Evolutionary conservation across 352 stramenopile genomes (phyloP).

Genomic region (Phytopythium chamaehyphon): DNA sequence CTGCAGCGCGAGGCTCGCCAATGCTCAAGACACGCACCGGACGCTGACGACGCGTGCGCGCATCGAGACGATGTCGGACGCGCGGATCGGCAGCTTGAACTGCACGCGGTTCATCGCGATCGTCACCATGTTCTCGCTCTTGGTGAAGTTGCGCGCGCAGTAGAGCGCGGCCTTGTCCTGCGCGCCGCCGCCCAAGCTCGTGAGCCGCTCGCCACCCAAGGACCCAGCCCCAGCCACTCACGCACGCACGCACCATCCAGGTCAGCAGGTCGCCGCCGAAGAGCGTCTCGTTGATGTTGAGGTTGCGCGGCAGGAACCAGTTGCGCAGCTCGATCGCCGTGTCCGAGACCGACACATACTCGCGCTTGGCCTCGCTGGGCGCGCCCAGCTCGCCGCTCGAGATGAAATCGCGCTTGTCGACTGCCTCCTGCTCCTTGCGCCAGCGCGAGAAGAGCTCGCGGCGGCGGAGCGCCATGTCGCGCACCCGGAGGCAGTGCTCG

Average conservation of each 20-base stretch:
- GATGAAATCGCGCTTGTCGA: conserved; percentile 39
- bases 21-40: too few relatives aligned
- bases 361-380: conserved; percentile 28
- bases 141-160: conserved; percentile 67
- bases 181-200: not conserved
- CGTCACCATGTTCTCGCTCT: conserved; percentile 73
- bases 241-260: conserved; percentile 50
- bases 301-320: conserved; percentile 61
- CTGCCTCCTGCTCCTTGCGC: conserved; percentile 36
- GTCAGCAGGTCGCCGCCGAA: conserved; percentile 61
- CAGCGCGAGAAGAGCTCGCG: conserved; percentile 35
- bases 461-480: conserved; percentile 30
- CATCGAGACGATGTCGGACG: conserved; percentile 53
- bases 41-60: conserved; percentile 60
- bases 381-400: conserved; percentile 21
- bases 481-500: conserved; percentile 40
- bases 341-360: conserved; percentile 43
- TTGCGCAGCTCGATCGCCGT: conserved; percentile 69
- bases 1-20: too few relatives aligned
- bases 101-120: conserved; percentile 72
- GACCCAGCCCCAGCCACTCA: too few relatives aligned
- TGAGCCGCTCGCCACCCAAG: too few relatives aligned
- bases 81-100: conserved; percentile 64
- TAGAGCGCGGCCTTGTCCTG: conserved; percentile 63
- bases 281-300: conserved; percentile 70